Evolutionary conservation across 2,329 filamentous ascomycete genomes (phyloP).

Genomic region (Colletotrichum destructivum): DNA sequence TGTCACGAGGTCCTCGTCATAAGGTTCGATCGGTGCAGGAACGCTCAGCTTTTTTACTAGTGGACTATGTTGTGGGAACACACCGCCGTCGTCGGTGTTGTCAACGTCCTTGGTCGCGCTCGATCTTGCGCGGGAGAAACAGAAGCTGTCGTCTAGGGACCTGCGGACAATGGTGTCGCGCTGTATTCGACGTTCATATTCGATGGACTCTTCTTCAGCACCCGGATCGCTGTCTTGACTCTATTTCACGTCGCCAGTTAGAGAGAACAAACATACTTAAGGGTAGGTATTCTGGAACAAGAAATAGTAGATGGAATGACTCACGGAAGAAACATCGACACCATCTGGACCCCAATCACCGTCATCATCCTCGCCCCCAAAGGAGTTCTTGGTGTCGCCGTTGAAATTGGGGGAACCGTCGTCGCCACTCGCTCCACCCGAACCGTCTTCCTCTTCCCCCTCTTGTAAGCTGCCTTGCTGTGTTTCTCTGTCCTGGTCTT

Average conservation of each 20-base stretch:
- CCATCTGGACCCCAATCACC: not conserved
- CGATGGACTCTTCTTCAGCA: not conserved
- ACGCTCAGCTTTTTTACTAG: not conserved
- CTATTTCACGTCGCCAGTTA: not conserved
- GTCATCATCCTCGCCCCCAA: not conserved
- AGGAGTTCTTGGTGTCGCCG: no score
- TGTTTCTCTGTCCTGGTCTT: not conserved
- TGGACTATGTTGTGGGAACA: not conserved
- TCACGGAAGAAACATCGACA: not conserved
- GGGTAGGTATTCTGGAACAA: not conserved
- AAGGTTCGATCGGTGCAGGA: no score
- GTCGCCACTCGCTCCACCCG: no score
- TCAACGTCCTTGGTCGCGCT: not conserved
- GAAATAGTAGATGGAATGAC: not conserved
- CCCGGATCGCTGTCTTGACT: not conserved
- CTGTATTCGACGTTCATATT: not conserved
- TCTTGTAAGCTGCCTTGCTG: not conserved
- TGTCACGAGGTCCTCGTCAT: no score
- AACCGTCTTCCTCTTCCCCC: not conserved
- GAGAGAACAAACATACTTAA: not conserved
- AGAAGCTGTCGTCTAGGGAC: not conserved
- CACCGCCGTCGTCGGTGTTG: not conserved
- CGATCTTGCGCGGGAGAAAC: not conserved
- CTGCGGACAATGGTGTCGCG: not conserved
- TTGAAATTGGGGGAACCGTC: no score